Conservation (phyloP, 163 green algal species). For the Scenedesmus sp. region DNA sequence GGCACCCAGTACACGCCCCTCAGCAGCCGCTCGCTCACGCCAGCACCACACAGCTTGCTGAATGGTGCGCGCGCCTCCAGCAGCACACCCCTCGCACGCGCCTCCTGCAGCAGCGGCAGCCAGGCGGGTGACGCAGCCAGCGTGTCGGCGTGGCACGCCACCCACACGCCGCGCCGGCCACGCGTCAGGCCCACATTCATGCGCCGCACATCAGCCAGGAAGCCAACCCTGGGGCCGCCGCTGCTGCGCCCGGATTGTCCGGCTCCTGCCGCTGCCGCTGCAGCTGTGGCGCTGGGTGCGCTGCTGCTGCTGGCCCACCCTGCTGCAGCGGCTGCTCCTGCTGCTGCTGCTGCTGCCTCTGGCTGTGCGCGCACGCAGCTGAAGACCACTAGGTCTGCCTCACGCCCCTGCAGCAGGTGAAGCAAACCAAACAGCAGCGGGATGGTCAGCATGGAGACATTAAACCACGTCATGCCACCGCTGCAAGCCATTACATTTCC, state of each 20-base stretch:
- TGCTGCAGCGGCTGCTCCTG: neutral
- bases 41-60: neutral
- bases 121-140: conserved; percentile 16
- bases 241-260: neutral
- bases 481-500: no score
- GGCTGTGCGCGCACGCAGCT: conserved; percentile 70
- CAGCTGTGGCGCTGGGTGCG: neutral
- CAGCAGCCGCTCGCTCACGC: conserved; percentile 1
- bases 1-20: conserved; percentile 23
- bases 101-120: conserved; percentile 53
- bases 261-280: neutral
- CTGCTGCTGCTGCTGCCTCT: neutral
- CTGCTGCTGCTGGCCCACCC: neutral
- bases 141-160: conserved; percentile 54
- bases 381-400: conserved; percentile 85
- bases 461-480: neutral
- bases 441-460: no score
- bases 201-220: conserved; percentile 76
- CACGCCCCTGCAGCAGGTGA: conserved; percentile 65
- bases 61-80: conserved; percentile 30
- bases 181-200: conserved; percentile 67
- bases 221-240: conserved; percentile 62
- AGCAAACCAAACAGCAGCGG: neutral
- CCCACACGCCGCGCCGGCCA: conserved; percentile 46
- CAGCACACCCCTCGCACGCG: conserved; percentile 35